These are phyloP conservation scores for Cyathus striatus DNA, from an alignment of 768 basidiomycete species.

Conservation along the genomic window DNA sequence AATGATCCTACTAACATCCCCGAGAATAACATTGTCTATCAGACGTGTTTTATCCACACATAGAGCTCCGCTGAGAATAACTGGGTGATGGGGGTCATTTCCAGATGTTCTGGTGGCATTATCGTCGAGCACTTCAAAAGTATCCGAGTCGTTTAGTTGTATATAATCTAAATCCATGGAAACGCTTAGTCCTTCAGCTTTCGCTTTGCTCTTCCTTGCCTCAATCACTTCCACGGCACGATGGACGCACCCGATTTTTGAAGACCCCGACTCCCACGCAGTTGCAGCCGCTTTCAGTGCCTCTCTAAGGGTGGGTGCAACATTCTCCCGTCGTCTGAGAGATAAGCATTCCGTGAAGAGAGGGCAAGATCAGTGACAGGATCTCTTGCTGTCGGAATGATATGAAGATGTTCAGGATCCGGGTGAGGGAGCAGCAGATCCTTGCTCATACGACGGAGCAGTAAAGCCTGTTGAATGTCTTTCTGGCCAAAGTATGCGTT, in stretches of 20 bases:
- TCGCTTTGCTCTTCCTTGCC: slow-evolving; percentile 19
- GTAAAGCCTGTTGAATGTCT: slow-evolving; percentile 92
- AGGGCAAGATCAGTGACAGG: slow-evolving; percentile 68
- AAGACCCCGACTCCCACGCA: slow-evolving; percentile 48
- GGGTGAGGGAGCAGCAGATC: slow-evolving; percentile 86
- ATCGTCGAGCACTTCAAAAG: slow-evolving; percentile 58
- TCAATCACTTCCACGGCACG: slow-evolving; percentile 38
- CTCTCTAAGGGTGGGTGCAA: slow-evolving; percentile 64
- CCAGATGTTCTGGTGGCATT: slow-evolving; percentile 15
- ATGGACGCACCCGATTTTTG: slow-evolving; percentile 44
- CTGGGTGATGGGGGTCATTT: slow-evolving; percentile 26
- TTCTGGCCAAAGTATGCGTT: slow-evolving; percentile 96
- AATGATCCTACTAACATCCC: slow-evolving; percentile 34
- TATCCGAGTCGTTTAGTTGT: slow-evolving; percentile 78
- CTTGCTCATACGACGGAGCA: slow-evolving; percentile 70
- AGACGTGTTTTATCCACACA: slow-evolving; percentile 84
- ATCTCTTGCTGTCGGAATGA: slow-evolving; percentile 81
- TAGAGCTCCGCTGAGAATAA: slow-evolving; percentile 82
- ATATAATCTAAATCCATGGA: slow-evolving; percentile 77
- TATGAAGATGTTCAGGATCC: slow-evolving; percentile 64
- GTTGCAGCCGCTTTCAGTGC: slow-evolving; percentile 58
- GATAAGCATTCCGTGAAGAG: slow-evolving; percentile 87
- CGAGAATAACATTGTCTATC: slow-evolving; percentile 90
- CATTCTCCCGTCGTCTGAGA: slow-evolving; percentile 54
- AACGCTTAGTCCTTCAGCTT: slow-evolving; percentile 31